Conservation (phyloP, 1,284 basidiomycete genomes). For the Leucoagaricus sp. region DNA sequence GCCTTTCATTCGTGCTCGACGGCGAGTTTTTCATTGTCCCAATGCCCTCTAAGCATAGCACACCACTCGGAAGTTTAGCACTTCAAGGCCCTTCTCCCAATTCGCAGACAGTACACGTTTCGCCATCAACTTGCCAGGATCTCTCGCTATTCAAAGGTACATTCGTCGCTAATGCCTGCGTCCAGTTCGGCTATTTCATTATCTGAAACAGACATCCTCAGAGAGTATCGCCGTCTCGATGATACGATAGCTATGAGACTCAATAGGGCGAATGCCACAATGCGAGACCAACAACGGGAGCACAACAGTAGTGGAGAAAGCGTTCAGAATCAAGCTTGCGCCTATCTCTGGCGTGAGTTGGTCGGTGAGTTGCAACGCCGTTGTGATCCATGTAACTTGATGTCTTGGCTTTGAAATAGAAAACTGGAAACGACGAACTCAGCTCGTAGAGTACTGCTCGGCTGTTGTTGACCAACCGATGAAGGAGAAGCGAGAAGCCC, state of each 20-base stretch:
- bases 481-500: constrained; percentile 54
- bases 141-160: constrained; percentile 84
- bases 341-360: constrained; percentile 80
- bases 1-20: background rate
- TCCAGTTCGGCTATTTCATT: background rate
- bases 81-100: constrained; percentile 62
- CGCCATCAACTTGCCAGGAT: constrained; percentile 74
- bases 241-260: constrained; percentile 83
- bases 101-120: constrained; percentile 64
- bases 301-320: constrained; percentile 42
- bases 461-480: constrained; percentile 69
- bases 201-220: constrained; percentile 67
- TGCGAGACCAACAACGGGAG: constrained; percentile 70
- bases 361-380: constrained; percentile 54
- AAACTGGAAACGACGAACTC: constrained; percentile 82
- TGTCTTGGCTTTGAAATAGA: constrained; percentile 40
- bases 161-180: constrained; percentile 12
- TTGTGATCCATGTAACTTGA: background rate
- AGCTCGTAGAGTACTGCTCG: constrained; percentile 81
- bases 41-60: constrained; percentile 45
- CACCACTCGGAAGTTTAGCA: constrained; percentile 65
- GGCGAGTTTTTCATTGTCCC: background rate
- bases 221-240: constrained; percentile 84
- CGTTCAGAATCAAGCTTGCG: constrained; percentile 74
- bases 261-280: constrained; percentile 80